These are phyloP conservation scores for Salvia hispanica DNA, from an alignment of 257 asterid genomes.

Conservation along the genomic window DNA sequence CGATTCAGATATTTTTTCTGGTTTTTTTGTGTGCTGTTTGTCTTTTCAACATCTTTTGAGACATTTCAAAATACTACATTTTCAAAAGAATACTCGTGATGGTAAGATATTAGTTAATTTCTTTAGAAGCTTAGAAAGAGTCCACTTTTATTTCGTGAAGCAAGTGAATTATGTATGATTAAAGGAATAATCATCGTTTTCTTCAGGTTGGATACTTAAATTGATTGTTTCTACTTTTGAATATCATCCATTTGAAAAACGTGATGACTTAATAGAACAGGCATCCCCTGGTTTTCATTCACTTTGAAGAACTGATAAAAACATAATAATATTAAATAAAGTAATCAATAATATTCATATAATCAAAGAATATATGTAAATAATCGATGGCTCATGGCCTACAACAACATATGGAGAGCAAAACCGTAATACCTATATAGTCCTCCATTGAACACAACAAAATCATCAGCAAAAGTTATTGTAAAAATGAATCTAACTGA, in stretches of 20 bases:
- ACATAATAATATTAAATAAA: neutral
- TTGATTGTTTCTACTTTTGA: neutral
- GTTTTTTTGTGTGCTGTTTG: too few relatives aligned
- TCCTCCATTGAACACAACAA: constrained; percentile 21
- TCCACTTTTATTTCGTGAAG: constrained; percentile 21
- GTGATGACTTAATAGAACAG: neutral
- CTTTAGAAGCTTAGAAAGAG: neutral
- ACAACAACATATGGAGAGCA: constrained; percentile 20
- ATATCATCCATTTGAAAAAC: neutral
- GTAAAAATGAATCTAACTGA: neutral
- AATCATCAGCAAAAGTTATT: constrained; percentile 11
- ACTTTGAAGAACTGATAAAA: neutral
- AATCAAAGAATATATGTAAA: constrained; percentile 3
- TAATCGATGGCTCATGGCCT: constrained; percentile 15
- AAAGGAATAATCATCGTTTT: neutral
- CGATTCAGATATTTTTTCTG: neutral
- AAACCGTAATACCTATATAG: neutral
- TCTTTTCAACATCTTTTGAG: too few relatives aligned
- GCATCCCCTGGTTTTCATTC: neutral
- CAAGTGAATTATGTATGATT: constrained; percentile 5
- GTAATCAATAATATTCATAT: neutral
- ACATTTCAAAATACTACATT: too few relatives aligned
- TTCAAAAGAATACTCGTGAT: too few relatives aligned
- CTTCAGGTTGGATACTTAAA: neutral
- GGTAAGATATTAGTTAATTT: constrained; percentile 2